phyloP scores from a whole-genome alignment of 2,329 filamentous ascomycete genomes.

The Hypoxylon sp. region DNA sequence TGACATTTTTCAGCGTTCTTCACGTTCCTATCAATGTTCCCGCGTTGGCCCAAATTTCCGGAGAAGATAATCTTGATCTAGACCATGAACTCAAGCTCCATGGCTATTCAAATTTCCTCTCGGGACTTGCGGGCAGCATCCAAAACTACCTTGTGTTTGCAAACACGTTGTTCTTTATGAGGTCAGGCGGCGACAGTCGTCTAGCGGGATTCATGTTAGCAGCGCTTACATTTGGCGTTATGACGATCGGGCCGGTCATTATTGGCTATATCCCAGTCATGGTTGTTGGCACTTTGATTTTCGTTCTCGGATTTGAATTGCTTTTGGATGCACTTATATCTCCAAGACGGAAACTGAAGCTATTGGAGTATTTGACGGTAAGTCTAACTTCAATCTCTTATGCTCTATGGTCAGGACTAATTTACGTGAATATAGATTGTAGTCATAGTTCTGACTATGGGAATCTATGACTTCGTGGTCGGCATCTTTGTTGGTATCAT shows the following conservation, averaged over 20 bases:
- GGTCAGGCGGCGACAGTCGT: constrained; percentile 86
- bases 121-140: constrained; percentile 86
- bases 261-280: constrained; percentile 96
- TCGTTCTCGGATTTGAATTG: constrained; percentile 91
- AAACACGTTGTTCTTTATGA: constrained; percentile 96
- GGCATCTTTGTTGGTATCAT: constrained; percentile 93
- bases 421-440: constrained; percentile 64
- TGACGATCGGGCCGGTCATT: constrained; percentile 84
- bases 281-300: constrained; percentile 95
- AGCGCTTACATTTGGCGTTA: constrained; percentile 77
- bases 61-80: constrained; percentile 90
- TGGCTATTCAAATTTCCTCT: constrained; percentile 90
- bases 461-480: constrained; percentile 93
- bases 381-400: constrained; percentile 37
- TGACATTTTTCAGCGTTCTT: constrained; percentile 96
- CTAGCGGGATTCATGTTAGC: constrained; percentile 88
- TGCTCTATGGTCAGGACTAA: constrained; percentile 34
- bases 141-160: constrained; percentile 98
- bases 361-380: constrained; percentile 87
- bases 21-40: constrained; percentile 99
- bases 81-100: constrained; percentile 93
- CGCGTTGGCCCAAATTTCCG: constrained; percentile 86
- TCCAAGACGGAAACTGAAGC: constrained; percentile 86
- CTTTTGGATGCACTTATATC: constrained; percentile 87
- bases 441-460: constrained; percentile 93